Percentiles rank a stretch among this genome's conserved stretches.
phyloP scores from a whole-genome alignment of 371 early-diverging fungal genomes.

The Paraphysoderma sedebokerense region DNA sequence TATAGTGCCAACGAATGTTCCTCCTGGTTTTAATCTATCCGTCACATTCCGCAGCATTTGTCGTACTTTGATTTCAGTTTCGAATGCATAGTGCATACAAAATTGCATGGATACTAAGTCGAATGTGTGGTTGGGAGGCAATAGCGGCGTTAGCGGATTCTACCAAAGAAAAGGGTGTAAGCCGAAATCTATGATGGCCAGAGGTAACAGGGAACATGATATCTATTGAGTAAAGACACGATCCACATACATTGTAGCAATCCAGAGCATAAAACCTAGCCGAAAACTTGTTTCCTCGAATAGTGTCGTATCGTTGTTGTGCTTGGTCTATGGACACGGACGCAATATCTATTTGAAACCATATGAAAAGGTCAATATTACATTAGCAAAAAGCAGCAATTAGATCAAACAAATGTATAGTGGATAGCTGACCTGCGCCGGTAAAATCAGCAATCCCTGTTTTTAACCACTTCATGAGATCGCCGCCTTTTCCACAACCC shows the following conservation, averaged over 20 bases:
- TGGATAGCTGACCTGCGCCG: constrained; percentile 51
- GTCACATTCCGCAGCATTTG: constrained; percentile 73
- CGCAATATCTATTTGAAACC: constrained; percentile 64
- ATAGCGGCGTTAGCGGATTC: constrained; percentile 33
- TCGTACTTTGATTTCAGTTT: constrained; percentile 57
- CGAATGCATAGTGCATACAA: constrained; percentile 95
- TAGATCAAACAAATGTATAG: too few species aligned
- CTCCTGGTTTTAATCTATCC: constrained; percentile 54
- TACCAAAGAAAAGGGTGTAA: constrained; percentile 5
- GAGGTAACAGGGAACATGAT: neutral
- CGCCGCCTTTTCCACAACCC: constrained; percentile 99
- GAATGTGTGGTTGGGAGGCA: constrained; percentile 33
- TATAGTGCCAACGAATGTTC: constrained; percentile 84
- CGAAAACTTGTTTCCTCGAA: constrained; percentile 33
- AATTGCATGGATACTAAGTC: constrained; percentile 93
- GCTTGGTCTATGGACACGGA: constrained; percentile 84
- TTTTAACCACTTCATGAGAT: constrained; percentile 79
- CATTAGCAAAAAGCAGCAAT: neutral
- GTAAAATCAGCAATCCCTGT: constrained; percentile 50
- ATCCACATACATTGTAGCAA: constrained; percentile 46
- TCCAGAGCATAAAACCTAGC: constrained; percentile 65
- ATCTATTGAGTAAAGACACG: neutral
- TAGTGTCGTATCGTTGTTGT: constrained; percentile 39
- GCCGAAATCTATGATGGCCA: neutral
- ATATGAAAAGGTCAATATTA: neutral